Evolutionary conservation across 352 stramenopile species (phyloP).

Genomic region (Phytophthora syringae): DNA sequence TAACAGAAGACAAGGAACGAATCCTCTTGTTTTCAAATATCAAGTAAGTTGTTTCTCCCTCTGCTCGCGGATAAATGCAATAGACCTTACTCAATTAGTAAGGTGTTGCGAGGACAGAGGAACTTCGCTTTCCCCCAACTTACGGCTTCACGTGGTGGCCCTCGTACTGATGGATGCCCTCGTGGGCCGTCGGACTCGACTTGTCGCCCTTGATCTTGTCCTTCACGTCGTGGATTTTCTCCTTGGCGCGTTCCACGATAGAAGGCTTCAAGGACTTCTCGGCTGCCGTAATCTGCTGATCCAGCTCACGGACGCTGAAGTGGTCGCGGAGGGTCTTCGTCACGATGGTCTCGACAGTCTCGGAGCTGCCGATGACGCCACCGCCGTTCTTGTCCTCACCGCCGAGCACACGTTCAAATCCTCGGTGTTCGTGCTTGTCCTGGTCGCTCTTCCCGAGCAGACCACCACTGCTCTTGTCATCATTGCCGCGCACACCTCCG

Average conservation of each 20-base stretch:
- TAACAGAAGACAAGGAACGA: not conserved
- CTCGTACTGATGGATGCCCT: constrained; percentile 3
- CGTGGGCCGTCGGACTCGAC: constrained; percentile 15
- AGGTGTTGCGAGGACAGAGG: not conserved
- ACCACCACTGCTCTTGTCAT: not conserved
- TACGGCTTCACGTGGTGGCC: constrained; percentile 15
- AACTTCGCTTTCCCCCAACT: not conserved
- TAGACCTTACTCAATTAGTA: not conserved
- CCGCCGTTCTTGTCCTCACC: constrained; percentile 27
- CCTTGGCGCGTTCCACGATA: constrained; percentile 37
- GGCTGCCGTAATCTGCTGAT: constrained; percentile 28
- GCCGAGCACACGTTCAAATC: constrained; percentile 3
- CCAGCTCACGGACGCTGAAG: constrained; percentile 28
- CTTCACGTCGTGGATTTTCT: constrained; percentile 37
- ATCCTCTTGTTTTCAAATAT: not conserved
- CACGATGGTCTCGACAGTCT: constrained; percentile 37
- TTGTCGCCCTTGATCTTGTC: constrained; percentile 39
- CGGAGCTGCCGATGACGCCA: constrained; percentile 25
- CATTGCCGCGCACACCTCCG: too few relatives aligned
- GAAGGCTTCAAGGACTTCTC: constrained; percentile 36
- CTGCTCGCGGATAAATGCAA: not conserved
- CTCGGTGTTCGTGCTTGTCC: constrained; percentile 11
- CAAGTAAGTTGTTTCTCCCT: not conserved
- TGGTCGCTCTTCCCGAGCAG: constrained; percentile 7
- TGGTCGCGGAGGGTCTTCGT: constrained; percentile 29